A percentile compares a stretch with the other conserved stretches of the same genome.
Evolutionary conservation across 176 grass and related monocot species (phyloP).

Genomic region (Tillandsia leiboldiana): DNA sequence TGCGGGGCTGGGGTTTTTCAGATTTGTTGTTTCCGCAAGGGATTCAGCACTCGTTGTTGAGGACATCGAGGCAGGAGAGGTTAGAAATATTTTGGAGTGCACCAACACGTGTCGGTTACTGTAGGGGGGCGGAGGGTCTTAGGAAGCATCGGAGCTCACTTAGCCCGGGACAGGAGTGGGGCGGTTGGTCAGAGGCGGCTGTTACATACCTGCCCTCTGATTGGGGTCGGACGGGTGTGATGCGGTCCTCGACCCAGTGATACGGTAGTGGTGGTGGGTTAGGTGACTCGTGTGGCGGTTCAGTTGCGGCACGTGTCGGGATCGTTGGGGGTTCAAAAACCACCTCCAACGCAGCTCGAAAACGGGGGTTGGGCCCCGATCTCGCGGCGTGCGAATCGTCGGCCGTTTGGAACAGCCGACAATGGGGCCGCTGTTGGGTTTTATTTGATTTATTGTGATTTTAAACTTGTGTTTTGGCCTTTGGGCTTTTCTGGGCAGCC

Average conservation of each 20-base stretch:
- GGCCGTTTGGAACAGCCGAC: not conserved
- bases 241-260: not conserved
- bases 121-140: not conserved
- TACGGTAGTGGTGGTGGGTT: not conserved
- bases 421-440: not conserved
- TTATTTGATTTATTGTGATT: no score
- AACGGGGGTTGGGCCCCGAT: no score
- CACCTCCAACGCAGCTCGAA: not conserved
- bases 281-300: not conserved
- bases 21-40: no score
- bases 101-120: no score
- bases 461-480: no score
- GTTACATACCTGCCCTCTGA: not conserved
- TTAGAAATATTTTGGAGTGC: no score
- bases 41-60: no score
- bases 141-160: no score
- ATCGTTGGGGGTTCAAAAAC: not conserved
- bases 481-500: no score
- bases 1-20: no score
- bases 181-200: not conserved
- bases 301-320: constrained; percentile 29
- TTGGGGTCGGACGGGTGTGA: not conserved
- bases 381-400: not conserved
- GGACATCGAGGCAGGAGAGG: no score
- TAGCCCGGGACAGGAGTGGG: no score